Percentiles rank a stretch among this genome's conserved stretches.
phyloP scores from a whole-genome alignment of 2,329 filamentous ascomycete species.

The Pseudogymnoascus sp. region DNA sequence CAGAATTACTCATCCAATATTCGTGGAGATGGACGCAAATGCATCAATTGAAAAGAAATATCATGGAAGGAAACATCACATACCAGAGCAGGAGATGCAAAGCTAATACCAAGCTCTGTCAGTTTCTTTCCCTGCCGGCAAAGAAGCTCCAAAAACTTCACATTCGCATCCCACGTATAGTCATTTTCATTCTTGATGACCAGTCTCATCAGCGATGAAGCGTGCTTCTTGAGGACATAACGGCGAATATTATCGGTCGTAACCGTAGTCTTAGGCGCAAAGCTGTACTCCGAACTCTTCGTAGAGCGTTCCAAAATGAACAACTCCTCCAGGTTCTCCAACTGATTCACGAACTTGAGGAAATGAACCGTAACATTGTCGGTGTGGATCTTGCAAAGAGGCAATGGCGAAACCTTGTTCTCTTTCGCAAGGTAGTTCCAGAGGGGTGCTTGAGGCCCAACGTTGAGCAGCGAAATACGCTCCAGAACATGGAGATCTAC shows the following conservation, averaged over 20 bases:
- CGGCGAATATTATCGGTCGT: constrained; percentile 53
- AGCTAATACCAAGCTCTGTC: constrained; percentile 49
- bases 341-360: constrained; percentile 45
- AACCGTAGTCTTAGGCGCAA: constrained; percentile 43
- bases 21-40: neutral
- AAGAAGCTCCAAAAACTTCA: constrained; percentile 47
- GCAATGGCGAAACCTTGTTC: constrained; percentile 44
- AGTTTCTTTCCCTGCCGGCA: constrained; percentile 43
- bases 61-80: constrained; percentile 45
- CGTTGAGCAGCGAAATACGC: constrained; percentile 54
- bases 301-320: constrained; percentile 49
- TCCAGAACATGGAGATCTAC: constrained; percentile 51
- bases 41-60: constrained; percentile 32
- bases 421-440: constrained; percentile 52
- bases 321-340: constrained; percentile 49
- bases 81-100: constrained; percentile 39
- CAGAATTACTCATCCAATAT: constrained; percentile 9
- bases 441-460: constrained; percentile 53
- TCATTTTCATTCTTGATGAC: constrained; percentile 53
- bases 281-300: constrained; percentile 46
- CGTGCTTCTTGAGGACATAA: constrained; percentile 51
- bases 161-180: constrained; percentile 49
- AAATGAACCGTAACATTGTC: constrained; percentile 54
- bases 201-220: constrained; percentile 45
- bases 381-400: constrained; percentile 52